These are phyloP conservation scores for Pseudogymnoascus sp. DNA, from an alignment of 2,329 filamentous ascomycete species.

Conservation along the genomic window DNA sequence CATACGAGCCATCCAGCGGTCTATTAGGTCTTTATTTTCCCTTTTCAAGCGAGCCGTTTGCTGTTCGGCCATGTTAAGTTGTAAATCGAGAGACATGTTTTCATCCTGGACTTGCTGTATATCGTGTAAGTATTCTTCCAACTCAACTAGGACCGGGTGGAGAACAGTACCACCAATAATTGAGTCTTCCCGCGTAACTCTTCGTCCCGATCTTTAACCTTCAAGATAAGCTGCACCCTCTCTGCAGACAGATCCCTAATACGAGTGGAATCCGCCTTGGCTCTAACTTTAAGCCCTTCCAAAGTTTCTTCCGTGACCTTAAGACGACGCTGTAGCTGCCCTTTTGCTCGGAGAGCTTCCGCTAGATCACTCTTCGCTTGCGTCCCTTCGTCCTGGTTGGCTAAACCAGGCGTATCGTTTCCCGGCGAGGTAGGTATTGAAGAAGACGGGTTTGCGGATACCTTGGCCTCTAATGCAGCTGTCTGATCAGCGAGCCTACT, in stretches of 20 bases:
- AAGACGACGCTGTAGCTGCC: conserved; percentile 58
- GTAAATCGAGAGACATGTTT: conserved; percentile 76
- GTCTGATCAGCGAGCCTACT: conserved; percentile 61
- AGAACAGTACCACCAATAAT: conserved; percentile 58
- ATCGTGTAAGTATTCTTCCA: conserved; percentile 14
- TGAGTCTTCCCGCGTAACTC: conserved; percentile 79
- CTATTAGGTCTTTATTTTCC: conserved; percentile 84
- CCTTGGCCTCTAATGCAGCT: conserved; percentile 53
- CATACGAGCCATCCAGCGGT: conserved; percentile 86
- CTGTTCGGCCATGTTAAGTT: conserved; percentile 80
- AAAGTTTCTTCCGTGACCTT: conserved; percentile 57
- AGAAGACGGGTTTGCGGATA: conserved; percentile 32
- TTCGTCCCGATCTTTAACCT: conserved; percentile 73
- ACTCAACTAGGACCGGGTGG: not conserved
- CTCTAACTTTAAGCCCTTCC: conserved; percentile 51
- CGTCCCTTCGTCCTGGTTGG: conserved; percentile 28
- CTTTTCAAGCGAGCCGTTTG: conserved; percentile 61
- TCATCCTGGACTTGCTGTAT: conserved; percentile 79
- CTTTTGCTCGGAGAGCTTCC: conserved; percentile 67
- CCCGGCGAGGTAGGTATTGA: conserved; percentile 22
- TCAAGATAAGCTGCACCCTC: conserved; percentile 52
- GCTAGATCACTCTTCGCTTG: conserved; percentile 63
- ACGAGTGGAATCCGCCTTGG: conserved; percentile 50
- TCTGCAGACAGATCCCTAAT: conserved; percentile 58
- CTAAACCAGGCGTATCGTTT: conserved; percentile 23